These are phyloP conservation scores for Tubosaeta sp. DNA, from an alignment of 768 basidiomycete genomes.

Conservation along the genomic window DNA sequence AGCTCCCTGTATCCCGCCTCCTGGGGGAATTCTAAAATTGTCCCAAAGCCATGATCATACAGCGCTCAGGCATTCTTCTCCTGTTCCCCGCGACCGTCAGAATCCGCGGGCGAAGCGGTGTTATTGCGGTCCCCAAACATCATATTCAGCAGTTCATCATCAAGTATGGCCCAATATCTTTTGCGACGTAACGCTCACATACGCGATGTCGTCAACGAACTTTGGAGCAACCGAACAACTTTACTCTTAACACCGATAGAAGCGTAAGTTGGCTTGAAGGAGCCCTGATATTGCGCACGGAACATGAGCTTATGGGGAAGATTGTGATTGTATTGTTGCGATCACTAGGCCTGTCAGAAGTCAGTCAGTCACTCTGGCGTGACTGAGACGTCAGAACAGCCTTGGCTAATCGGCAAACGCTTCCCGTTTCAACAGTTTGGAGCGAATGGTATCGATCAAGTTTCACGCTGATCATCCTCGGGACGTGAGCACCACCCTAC, in stretches of 20 bases:
- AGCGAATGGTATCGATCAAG: slow-evolving; percentile 11
- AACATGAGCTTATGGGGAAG: not conserved
- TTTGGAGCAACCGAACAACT: not conserved
- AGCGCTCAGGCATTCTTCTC: not conserved
- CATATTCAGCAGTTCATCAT: not conserved
- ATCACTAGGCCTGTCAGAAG: not conserved
- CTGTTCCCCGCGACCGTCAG: not conserved
- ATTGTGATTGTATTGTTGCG: not conserved
- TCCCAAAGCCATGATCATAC: not conserved
- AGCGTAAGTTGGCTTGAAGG: not conserved
- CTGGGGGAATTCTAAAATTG: slow-evolving; percentile 1
- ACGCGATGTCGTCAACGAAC: not conserved
- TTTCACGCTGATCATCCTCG: slow-evolving; percentile 2
- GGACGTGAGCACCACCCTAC: slow-evolving; percentile 11
- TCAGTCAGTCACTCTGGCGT: not conserved
- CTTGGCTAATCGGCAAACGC: not conserved
- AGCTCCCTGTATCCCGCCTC: not conserved
- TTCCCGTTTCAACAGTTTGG: not conserved
- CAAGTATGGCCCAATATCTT: not conserved
- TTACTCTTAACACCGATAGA: not conserved
- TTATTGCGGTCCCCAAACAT: slow-evolving; percentile 1
- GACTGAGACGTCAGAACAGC: not conserved
- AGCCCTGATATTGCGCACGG: not conserved
- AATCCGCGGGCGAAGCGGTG: slow-evolving; percentile 10
- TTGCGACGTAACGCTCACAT: not conserved